These are phyloP conservation scores for Monascus ruber DNA, from an alignment of 2,329 filamentous ascomycete species.

Conservation along the genomic window DNA sequence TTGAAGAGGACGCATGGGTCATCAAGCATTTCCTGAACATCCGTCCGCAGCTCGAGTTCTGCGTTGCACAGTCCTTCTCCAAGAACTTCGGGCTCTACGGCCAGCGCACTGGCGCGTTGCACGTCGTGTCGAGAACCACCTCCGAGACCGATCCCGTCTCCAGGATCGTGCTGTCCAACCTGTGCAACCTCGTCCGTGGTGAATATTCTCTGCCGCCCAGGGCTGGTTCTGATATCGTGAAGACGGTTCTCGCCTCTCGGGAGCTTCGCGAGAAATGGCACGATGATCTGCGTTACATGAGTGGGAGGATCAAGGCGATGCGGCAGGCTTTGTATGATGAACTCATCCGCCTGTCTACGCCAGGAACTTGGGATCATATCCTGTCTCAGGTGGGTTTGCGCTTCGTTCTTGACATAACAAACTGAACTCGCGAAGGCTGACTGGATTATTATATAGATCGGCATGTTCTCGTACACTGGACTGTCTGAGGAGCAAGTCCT, in stretches of 20 bases:
- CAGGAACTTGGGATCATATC: slow-evolving; percentile 9
- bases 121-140: slow-evolving; percentile 58
- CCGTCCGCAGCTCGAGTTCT: slow-evolving; percentile 6
- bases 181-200: slow-evolving; percentile 6
- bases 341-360: slow-evolving; percentile 5
- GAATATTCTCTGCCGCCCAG: slow-evolving; percentile 10
- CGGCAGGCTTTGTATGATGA: slow-evolving; percentile 7
- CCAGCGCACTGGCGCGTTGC: slow-evolving; percentile 85
- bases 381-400: slow-evolving; percentile 5
- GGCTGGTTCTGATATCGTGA: slow-evolving; percentile 9
- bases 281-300: slow-evolving; percentile 8
- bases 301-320: slow-evolving; percentile 7
- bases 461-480: slow-evolving; percentile 12
- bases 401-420: background rate
- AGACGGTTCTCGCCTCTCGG: slow-evolving; percentile 5
- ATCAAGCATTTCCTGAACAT: slow-evolving; percentile 67
- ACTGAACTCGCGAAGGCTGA: background rate
- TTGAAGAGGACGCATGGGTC: slow-evolving; percentile 68
- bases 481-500: slow-evolving; percentile 5
- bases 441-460: slow-evolving; percentile 5
- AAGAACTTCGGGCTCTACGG: slow-evolving; percentile 65
- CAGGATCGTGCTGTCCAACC: slow-evolving; percentile 56
- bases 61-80: slow-evolving; percentile 10
- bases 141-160: slow-evolving; percentile 50
- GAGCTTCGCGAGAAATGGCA: slow-evolving; percentile 4